A percentile compares a stretch with the other conserved stretches of the same genome.
These are phyloP conservation scores for Ustilago tritici DNA, from an alignment of 1,284 basidiomycete genomes.

Conservation along the genomic window DNA sequence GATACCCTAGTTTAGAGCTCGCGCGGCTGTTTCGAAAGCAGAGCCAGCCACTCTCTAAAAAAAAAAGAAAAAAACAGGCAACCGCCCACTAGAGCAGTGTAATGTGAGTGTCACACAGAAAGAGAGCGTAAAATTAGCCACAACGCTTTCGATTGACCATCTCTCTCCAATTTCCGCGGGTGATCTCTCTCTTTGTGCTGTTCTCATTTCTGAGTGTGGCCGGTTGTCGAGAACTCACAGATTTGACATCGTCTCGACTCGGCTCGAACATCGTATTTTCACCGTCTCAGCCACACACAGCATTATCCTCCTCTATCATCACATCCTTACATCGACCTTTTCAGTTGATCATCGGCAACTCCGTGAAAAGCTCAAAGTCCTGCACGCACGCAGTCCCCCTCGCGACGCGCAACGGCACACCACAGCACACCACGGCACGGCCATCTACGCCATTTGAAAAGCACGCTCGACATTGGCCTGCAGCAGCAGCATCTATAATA, in stretches of 20 bases:
- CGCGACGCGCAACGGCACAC: conserved; percentile 10
- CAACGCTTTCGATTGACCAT: not conserved
- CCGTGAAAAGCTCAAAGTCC: not conserved
- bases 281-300: not conserved
- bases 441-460: conserved; percentile 4
- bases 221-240: conserved; percentile 14
- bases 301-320: not conserved
- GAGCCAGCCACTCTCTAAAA: not conserved
- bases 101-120: not conserved
- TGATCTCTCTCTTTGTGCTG: not conserved
- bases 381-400: conserved; percentile 3
- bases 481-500: conserved; percentile 4
- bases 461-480: conserved; percentile 8
- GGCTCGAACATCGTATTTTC: not conserved
- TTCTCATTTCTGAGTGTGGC: not conserved
- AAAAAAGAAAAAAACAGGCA: not conserved
- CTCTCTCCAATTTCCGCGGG: not conserved
- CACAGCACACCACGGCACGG: not conserved
- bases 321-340: not conserved
- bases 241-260: not conserved
- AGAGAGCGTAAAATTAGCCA: not conserved
- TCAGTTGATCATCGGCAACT: not conserved
- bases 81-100: not conserved
- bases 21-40: conserved; percentile 6
- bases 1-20: conserved; percentile 6